A percentile compares a stretch with the other conserved stretches of the same genome.
phyloP scores from a whole-genome alignment of 805 yeast genomes.

The Metschnikowia sp. region DNA sequence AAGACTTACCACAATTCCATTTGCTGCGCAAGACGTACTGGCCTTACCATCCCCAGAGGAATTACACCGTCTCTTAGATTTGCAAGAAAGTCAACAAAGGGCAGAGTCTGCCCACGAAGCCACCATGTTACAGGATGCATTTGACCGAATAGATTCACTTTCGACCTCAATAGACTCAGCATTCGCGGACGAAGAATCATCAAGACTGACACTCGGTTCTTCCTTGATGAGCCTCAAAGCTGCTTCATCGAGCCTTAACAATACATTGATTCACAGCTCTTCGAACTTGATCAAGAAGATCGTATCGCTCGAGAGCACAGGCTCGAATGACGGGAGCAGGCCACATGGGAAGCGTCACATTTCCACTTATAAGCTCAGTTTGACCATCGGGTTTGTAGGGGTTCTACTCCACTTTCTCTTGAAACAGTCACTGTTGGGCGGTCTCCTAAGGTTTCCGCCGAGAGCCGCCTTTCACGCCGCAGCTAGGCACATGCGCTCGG shows the following conservation, averaged over 20 bases:
- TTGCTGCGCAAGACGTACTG: neutral
- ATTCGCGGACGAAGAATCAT: slow-evolving; percentile 14
- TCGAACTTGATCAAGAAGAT: slow-evolving; percentile 28
- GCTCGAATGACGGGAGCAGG: slow-evolving; percentile 1
- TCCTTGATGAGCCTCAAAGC: slow-evolving; percentile 31
- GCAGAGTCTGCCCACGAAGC: slow-evolving; percentile 25
- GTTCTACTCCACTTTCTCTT: slow-evolving; percentile 34
- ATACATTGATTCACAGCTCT: slow-evolving; percentile 26
- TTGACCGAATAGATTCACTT: slow-evolving; percentile 25
- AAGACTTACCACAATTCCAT: neutral
- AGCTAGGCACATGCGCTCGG: neutral
- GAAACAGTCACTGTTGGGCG: slow-evolving; percentile 15
- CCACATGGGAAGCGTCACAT: slow-evolving; percentile 2
- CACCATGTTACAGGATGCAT: slow-evolving; percentile 21
- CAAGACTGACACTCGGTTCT: slow-evolving; percentile 28
- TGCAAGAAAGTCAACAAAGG: slow-evolving; percentile 34
- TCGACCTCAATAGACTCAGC: slow-evolving; percentile 18
- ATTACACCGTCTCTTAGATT: slow-evolving; percentile 14
- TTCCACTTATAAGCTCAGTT: slow-evolving; percentile 29
- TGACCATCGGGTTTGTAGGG: slow-evolving; percentile 40
- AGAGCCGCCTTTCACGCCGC: neutral
- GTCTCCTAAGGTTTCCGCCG: neutral
- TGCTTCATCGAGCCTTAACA: slow-evolving; percentile 27
- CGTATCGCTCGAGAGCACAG: slow-evolving; percentile 21
- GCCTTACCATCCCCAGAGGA: neutral